Evolutionary conservation across 2,329 filamentous ascomycete genomes (phyloP).

Genomic region (Aspergillus hortae): DNA sequence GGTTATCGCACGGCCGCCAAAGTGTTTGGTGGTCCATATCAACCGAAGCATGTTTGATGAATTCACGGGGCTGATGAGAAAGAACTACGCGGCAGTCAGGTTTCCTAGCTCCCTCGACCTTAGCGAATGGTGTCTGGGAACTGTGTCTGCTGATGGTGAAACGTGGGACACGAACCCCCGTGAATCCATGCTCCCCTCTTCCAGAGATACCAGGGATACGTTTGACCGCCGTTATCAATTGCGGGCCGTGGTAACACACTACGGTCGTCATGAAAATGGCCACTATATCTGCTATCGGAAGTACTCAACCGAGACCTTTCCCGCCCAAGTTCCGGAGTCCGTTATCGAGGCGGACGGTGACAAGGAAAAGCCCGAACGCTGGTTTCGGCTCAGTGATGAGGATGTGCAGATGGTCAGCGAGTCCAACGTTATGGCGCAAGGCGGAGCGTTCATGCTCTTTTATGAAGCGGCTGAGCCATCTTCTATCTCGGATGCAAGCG

Average conservation of each 20-base stretch:
- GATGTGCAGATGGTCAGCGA: constrained; percentile 73
- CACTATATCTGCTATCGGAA: constrained; percentile 92
- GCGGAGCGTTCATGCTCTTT: constrained; percentile 94
- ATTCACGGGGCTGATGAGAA: constrained; percentile 70
- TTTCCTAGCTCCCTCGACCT: constrained; percentile 76
- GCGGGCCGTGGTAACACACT: constrained; percentile 81
- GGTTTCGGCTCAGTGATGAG: constrained; percentile 92
- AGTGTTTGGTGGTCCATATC: constrained; percentile 78
- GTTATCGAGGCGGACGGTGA: constrained; percentile 31
- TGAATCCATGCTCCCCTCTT: constrained; percentile 68
- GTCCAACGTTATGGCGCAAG: constrained; percentile 67
- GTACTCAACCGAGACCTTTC: constrained; percentile 48
- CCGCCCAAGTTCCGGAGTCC: constrained; percentile 28
- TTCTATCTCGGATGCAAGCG: not conserved
- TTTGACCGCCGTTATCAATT: constrained; percentile 63
- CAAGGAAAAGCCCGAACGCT: constrained; percentile 51
- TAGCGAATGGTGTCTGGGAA: constrained; percentile 79
- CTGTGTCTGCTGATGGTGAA: constrained; percentile 49
- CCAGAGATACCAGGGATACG: constrained; percentile 53
- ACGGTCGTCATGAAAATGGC: constrained; percentile 87
- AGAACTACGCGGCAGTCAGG: constrained; percentile 75
- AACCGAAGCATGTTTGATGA: constrained; percentile 92
- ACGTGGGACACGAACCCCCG: constrained; percentile 67
- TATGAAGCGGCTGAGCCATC: constrained; percentile 68
- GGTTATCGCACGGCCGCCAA: constrained; percentile 77